Conservation (phyloP, 2,329 filamentous ascomycete genomes). For the Penicillium oxalicum region DNA sequence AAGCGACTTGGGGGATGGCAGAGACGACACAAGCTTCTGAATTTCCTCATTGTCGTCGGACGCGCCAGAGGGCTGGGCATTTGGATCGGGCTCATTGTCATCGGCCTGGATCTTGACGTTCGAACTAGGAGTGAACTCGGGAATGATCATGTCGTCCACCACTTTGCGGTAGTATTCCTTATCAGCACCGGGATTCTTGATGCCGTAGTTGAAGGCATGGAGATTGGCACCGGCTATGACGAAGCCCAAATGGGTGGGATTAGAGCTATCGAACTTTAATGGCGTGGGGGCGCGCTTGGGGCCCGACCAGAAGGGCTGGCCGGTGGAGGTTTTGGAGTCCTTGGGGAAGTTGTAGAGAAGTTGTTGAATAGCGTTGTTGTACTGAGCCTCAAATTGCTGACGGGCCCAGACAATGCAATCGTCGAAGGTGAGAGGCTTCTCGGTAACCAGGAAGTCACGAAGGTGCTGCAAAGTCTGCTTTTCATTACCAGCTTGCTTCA, state of each 20-base stretch:
- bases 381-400: constrained; percentile 90
- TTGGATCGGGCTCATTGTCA: constrained; percentile 91
- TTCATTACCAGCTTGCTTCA: constrained; percentile 92
- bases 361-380: constrained; percentile 94
- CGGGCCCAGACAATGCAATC: constrained; percentile 97
- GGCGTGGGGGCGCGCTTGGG: constrained; percentile 93
- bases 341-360: constrained; percentile 96
- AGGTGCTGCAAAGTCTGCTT: constrained; percentile 89
- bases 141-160: constrained; percentile 86
- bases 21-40: constrained; percentile 61
- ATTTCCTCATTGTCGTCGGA: constrained; percentile 72
- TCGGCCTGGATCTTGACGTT: constrained; percentile 95
- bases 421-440: constrained; percentile 87
- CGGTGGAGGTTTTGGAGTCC: constrained; percentile 79
- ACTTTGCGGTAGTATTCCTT: constrained; percentile 71
- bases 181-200: constrained; percentile 71
- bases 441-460: constrained; percentile 81
- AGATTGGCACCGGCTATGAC: constrained; percentile 83
- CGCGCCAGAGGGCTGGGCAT: constrained; percentile 52
- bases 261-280: constrained; percentile 78
- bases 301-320: constrained; percentile 94
- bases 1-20: constrained; percentile 74
- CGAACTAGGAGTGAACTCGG: constrained; percentile 85
- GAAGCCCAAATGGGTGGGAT: constrained; percentile 82
- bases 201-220: constrained; percentile 96